Base-by-base conservation (phyloP, 2,329 filamentous ascomycete genomes). In the Huntiella moniliformis region DNA sequence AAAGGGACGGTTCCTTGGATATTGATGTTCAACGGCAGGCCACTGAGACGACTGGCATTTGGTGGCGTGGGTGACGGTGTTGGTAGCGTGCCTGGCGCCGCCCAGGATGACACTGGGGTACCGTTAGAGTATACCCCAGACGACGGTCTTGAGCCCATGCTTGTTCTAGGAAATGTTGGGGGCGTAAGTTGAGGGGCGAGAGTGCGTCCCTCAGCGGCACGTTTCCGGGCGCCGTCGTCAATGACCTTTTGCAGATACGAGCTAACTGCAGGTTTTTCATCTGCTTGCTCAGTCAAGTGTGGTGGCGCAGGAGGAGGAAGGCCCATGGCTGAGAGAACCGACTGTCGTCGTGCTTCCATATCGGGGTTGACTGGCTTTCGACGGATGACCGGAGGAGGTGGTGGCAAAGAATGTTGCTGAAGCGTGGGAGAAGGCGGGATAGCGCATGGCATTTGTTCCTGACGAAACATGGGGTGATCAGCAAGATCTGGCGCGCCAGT, bases 241-340 rank as follows among this genome's bases (percentile, higher is more conserved):
- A 37, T 43, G 10, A 57, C 57, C 12, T 56, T 58, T 33, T 58
- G 57, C 4, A 58, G 59, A n/a, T 67, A 66, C 35, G 74, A 77
- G 53, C 59, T 79, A 42, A 77, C 78, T 57, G 70, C 71, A 33
- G 75, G 78, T 53, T 64, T 80, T 56, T 61, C 76, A 54, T 74
- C 73, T 1, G 74, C 72, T 28, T 28, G 22, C 22, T 28, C 22
- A 10, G 22, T 28, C 7, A 6, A 8, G 51, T 62, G 77, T 51
- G 71, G 75, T 53, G 58, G 58, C 39, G n/a, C 18, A 4, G 42
- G 42, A 5, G 32, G 37, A 15, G 42, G 42, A n/a, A 36, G 37
- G 4, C 37, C 43, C 28, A 45, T 43, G 6, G 47, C 17, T 1
- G 47, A 42, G 4, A 49, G 31, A 5, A 44, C 16, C n/a, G 47